Base-by-base conservation (phyloP, 2,329 filamentous ascomycete species). In the Cladosporium sp. region DNA sequence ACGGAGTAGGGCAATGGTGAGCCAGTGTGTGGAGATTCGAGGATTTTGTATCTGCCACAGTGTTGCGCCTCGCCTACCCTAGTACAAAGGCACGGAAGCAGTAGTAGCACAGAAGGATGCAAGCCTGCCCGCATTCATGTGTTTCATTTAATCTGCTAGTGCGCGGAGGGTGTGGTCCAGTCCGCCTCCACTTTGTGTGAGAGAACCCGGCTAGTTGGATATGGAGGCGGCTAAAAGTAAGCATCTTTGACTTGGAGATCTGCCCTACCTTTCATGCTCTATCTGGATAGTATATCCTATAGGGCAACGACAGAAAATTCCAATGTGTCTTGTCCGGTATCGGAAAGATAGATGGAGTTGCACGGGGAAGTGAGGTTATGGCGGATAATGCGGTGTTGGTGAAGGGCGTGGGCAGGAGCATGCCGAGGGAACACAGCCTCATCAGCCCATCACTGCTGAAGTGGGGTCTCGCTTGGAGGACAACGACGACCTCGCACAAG, bases 371-470 rank as follows among this genome's bases (percentile, higher is more conserved):
- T 59, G 57, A 49, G 58, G 58, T 60, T 48, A 48, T 32, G 39
- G 58, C 59, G 59, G 59, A 53, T 62, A 62, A 26, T 36, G 59
- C 59, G 59, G 54, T 53, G 23, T 28, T 26, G 10, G 23, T 53
- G 39, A 46, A 46, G 39, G 39, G 39, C 39, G 39, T 21, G n/a
- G 28, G 16, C 51, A 30, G 11, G 30, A 23, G 34, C 21, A 39
- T 26, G 56, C 56, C 56, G 56, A 58, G 56, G 56, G 30, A 54
- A 21, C 51, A 54, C 51, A 28, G 48, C 39, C 39, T 46, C 39
- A 46, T 46, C 39, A 46, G 39, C 39, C 39, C 39, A 46, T 21
- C 8, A 3, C 6, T 23, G 39, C 2, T 23, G 34, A 60, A 48
- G 59, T 62, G 59, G 59, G 59, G 59, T 48, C 26, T 46, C n/a